A percentile compares a stretch with the other conserved stretches of the same genome.
Conservation (phyloP, 345 rosid genomes). For the Eucalyptus marginata region DNA sequence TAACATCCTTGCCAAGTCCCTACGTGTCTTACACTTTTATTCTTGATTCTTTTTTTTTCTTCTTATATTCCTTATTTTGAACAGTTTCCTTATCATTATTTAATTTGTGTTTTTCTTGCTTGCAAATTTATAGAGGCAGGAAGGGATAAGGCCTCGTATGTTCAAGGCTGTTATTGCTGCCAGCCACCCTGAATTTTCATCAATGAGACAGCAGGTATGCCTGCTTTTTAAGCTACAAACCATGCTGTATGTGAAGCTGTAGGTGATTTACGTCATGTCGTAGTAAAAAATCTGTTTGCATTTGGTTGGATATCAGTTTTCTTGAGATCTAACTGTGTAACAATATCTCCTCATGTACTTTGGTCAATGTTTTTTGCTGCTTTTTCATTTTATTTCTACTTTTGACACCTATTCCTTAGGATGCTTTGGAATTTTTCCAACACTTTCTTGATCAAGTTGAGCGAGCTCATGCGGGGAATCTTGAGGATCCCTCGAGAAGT, state of each 20-base stretch:
- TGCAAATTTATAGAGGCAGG: constrained; percentile 53
- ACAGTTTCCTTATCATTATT: not conserved
- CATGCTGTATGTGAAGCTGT: not conserved
- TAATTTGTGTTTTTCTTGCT: not conserved
- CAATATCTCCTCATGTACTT: not conserved
- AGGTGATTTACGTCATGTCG: not conserved
- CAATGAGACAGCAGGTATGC: constrained; percentile 93
- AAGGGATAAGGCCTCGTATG: constrained; percentile 96
- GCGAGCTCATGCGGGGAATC: constrained; percentile 44
- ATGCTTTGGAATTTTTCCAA: constrained; percentile 93
- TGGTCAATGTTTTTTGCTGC: not conserved
- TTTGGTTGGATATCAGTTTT: not conserved
- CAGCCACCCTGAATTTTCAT: constrained; percentile 87
- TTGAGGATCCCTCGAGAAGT: constrained; percentile 82
- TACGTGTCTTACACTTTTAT: not conserved
- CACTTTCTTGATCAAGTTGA: constrained; percentile 94
- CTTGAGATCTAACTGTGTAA: not conserved
- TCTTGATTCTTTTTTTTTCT: not conserved
- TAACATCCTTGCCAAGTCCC: not conserved
- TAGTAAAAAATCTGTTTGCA: not conserved
- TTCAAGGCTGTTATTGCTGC: constrained; percentile 94
- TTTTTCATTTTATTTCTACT: not conserved
- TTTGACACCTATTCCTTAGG: constrained; percentile 25
- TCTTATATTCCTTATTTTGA: not conserved
- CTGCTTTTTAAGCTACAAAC: not conserved